Base-by-base conservation (phyloP, 2,329 filamentous ascomycete genomes). In the Aspergillus carbonarius region DNA sequence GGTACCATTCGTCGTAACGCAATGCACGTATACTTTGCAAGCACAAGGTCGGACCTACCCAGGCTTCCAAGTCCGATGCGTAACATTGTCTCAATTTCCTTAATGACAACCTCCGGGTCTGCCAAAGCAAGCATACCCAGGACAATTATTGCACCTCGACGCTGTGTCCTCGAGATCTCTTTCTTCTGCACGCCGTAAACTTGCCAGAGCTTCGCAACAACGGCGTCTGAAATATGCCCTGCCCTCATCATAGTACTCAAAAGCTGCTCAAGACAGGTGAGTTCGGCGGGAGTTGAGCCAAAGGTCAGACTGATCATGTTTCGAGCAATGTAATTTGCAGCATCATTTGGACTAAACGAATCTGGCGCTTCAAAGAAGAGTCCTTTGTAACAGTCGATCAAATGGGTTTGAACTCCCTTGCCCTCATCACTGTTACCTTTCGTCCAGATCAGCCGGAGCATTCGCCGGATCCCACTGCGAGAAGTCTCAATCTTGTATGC, bases 261-360 rank as follows among this genome's bases (percentile, higher is more conserved):
- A 3, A 99, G 82, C 75, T 99, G 95, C 76, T 99, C 95, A 8
- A 99, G 82, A 48, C 92, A 98, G 0, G 95, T 99, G 55, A 99
- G 80, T 73, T 99, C 95, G 1, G 96, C 95, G 0, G 93, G 92
- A 0, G 93, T 96, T 1, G 93, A 93, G 27, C 93, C 93, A 74
- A 96, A 98, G 0, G 95, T 99, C 70, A 99, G 79, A 81, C 93
- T 97, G 76, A 98, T 98, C 93, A 99, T 99, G 76, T 98, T 99
- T 62, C 93, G 87, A 25, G 93, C 93, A 69, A 99, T 89, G 72
- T 96, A 99, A 74, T 96, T 97, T 49, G 95, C 93, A 2, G 93
- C 88, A 70, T 97, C 93, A 66, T 97, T 97, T 30, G 87, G 81
- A 59, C 84, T 91, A 77, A 96, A 97, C 4, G 88, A 88, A 60